A percentile compares a stretch with the other conserved stretches of the same genome.
phyloP scores from a whole-genome alignment of 805 yeast genomes.

The Myxozyma udenii region DNA sequence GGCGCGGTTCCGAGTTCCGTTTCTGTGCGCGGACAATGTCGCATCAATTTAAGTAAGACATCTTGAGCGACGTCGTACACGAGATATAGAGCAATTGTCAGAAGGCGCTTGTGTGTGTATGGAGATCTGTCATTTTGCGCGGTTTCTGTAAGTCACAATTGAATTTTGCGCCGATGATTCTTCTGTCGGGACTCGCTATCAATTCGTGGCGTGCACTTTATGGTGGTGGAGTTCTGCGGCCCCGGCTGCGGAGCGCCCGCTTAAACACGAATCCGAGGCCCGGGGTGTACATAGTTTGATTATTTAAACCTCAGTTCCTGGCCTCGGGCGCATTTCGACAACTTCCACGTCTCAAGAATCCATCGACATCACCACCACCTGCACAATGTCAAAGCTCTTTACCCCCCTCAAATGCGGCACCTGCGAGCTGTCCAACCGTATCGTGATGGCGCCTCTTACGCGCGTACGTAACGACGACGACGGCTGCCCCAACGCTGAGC shows the following conservation, averaged over 20 bases:
- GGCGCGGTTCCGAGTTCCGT: too few relatives aligned
- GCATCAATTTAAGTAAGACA: too few relatives aligned
- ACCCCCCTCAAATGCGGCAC: conserved; percentile 34
- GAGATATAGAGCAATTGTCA: too few relatives aligned
- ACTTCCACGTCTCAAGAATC: not conserved
- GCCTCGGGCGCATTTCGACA: not conserved
- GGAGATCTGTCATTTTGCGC: too few relatives aligned
- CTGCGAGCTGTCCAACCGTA: conserved; percentile 38
- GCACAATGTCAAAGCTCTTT: conserved; percentile 26
- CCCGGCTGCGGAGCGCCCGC: too few relatives aligned
- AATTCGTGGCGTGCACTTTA: too few relatives aligned
- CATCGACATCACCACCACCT: not conserved
- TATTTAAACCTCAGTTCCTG: not conserved
- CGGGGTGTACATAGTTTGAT: not conserved
- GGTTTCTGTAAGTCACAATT: too few relatives aligned
- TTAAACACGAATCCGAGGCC: not conserved
- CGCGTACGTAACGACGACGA: conserved; percentile 40
- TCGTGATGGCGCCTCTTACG: conserved; percentile 53
- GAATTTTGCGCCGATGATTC: too few relatives aligned
- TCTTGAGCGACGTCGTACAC: too few relatives aligned
- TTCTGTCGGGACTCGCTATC: too few relatives aligned
- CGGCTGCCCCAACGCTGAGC: conserved; percentile 38
- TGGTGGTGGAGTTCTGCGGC: not conserved
- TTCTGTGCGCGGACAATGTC: too few relatives aligned
- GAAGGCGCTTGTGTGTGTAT: too few relatives aligned